A percentile compares a stretch with the other conserved stretches of the same genome.
These are phyloP conservation scores for Sporothrix brunneoviolacea DNA, from an alignment of 2,329 filamentous ascomycete species.

Conservation along the genomic window DNA sequence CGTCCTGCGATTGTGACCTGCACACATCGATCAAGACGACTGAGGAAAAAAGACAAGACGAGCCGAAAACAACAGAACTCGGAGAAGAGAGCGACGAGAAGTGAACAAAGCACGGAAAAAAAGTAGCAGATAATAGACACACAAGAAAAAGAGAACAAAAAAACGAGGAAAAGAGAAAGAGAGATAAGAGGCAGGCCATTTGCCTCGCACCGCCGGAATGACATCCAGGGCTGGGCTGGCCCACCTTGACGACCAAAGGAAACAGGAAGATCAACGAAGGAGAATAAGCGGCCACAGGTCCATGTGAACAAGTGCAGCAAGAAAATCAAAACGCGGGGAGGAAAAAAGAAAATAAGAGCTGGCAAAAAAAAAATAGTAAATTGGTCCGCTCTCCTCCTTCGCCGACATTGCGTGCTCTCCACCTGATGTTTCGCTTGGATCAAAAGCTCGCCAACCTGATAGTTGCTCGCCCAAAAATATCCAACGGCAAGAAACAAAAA, in stretches of 20 bases:
- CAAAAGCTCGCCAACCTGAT: not conserved
- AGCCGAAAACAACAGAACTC: not conserved
- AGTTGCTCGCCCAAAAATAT: not conserved
- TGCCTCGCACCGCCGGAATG: not conserved
- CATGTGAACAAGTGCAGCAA: too few species aligned
- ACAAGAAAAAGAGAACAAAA: not conserved
- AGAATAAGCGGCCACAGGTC: too few species aligned
- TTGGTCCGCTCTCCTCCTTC: not conserved
- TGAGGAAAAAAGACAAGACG: not conserved
- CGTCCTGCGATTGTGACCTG: slow-evolving; percentile 17
- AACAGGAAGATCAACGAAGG: not conserved
- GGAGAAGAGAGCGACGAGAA: slow-evolving; percentile 4
- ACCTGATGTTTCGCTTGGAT: not conserved
- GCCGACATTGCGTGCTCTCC: too few species aligned
- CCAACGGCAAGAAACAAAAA: not conserved
- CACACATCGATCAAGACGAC: slow-evolving; percentile 8
- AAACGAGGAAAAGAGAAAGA: slow-evolving; percentile 1
- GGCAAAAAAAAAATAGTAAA: not conserved
- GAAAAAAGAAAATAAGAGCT: not conserved
- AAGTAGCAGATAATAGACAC: slow-evolving; percentile 3
- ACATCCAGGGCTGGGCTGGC: too few species aligned
- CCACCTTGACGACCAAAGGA: not conserved
- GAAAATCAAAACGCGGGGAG: too few species aligned
- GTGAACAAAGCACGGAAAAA: not conserved
- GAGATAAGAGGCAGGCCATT: not conserved